Evolutionary conservation across 805 yeast species (phyloP), one percentile per base, ranked within the genome.

Genomic region (Candida lessepsii): DNA sequence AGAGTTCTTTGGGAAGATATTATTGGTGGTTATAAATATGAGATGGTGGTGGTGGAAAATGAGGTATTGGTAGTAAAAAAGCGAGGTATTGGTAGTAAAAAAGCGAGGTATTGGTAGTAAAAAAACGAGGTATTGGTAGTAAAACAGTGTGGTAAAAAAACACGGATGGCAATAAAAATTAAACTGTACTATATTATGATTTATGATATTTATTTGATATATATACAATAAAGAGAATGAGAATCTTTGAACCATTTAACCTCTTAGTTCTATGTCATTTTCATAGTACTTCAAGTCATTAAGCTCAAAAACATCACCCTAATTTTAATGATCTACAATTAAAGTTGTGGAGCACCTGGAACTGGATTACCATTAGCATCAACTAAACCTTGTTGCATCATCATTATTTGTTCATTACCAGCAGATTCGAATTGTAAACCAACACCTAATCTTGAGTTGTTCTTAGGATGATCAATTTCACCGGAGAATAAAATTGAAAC

Each of bases 361-460:
- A 85, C 75, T 56, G 93, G 91, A 74, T 85, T 85, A 58, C 93
- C 95, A 57, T 85, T 81, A 51, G 81, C 84, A 60, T 85, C 95
- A 49, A 81, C 65, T 66, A 85, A 71, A 56, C 91, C 91, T 67
- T 84, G 89, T 71, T 85, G 95, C 88, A 84, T 81, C 83, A 86
- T 76, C 76, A 86, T 81, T 54, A 88, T 78, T 71, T 87, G 93
- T 71, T 90, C 96, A 58, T 86, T 81, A 60, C 97, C 97, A 42
- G 93, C 91, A 50, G 93, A 82, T 75, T 93, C 98, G 51, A 93
- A 83, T 73, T 91, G 96, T 56, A 93, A 75, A 65, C 97, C 98
- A 54, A 90, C 78, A 60, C 99, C 99, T 51, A 91, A 70, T 65
- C 81, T 84, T 49, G 90, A 82, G 46, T 88, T 71, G 53, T 67